Percentiles rank a stretch among this genome's conserved stretches.
These are phyloP conservation scores for Irpex lacteus DNA, from an alignment of 1,284 basidiomycete species.

Conservation along the genomic window DNA sequence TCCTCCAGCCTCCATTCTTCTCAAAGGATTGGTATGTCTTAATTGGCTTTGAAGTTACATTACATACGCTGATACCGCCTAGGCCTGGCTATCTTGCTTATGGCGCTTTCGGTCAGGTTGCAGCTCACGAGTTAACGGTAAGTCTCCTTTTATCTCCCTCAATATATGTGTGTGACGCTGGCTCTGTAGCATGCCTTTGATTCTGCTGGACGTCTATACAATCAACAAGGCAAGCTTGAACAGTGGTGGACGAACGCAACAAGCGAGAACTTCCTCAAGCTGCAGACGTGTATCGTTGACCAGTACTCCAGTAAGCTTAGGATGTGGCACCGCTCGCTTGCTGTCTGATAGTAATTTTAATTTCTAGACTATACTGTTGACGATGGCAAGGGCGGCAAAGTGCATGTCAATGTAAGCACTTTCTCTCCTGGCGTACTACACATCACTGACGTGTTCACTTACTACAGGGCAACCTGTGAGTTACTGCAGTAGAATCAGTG, in stretches of 20 bases:
- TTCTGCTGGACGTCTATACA: slow-evolving; percentile 83
- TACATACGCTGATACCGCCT: not conserved
- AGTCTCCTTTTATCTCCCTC: slow-evolving; percentile 19
- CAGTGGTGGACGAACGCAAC: slow-evolving; percentile 88
- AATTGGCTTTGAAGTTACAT: not conserved
- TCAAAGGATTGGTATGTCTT: slow-evolving; percentile 66
- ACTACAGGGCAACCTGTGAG: slow-evolving; percentile 68
- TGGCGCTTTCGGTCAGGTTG: slow-evolving; percentile 88
- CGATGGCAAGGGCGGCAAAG: slow-evolving; percentile 80
- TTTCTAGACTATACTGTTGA: slow-evolving; percentile 72
- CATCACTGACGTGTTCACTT: slow-evolving; percentile 2
- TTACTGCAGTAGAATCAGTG: slow-evolving; percentile 2
- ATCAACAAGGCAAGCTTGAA: slow-evolving; percentile 80
- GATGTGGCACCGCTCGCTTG: not conserved
- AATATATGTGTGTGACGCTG: slow-evolving; percentile 5
- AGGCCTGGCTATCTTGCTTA: slow-evolving; percentile 89
- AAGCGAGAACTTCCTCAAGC: slow-evolving; percentile 78
- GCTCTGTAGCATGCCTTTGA: slow-evolving; percentile 83
- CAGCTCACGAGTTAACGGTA: slow-evolving; percentile 86
- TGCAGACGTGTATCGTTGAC: slow-evolving; percentile 84
- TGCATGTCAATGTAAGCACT: slow-evolving; percentile 80
- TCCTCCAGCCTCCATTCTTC: slow-evolving; percentile 93
- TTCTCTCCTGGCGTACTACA: not conserved
- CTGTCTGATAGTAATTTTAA: not conserved
- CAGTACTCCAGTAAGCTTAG: slow-evolving; percentile 72